Conservation (phyloP, 306 rosid species). For the Trifolium fragiferum region DNA sequence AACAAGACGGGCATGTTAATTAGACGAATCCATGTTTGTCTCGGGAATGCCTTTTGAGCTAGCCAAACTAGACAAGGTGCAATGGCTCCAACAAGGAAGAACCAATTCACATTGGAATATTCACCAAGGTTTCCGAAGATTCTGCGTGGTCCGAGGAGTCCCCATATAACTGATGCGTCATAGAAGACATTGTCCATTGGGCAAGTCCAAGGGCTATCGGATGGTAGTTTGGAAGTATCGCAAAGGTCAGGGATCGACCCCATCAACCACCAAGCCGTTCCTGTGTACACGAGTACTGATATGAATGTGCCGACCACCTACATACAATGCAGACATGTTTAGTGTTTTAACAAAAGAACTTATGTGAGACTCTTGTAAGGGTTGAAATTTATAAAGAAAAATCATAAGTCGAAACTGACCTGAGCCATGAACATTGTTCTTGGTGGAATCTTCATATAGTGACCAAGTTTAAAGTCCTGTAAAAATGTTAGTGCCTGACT, state of each 20-base stretch:
- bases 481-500: conserved; percentile 72
- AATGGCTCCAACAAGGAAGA: conserved; percentile 75
- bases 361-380: neutral
- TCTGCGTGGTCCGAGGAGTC: conserved; percentile 85
- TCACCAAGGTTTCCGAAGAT: conserved; percentile 84
- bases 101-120: conserved; percentile 65
- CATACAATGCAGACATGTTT: conserved; percentile 36
- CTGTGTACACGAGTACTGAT: conserved; percentile 61
- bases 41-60: conserved; percentile 67
- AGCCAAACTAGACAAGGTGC: conserved; percentile 76
- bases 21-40: conserved; percentile 57
- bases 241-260: conserved; percentile 66
- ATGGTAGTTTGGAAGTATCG: conserved; percentile 49
- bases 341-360: conserved; percentile 19
- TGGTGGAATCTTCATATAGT: conserved; percentile 97
- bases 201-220: conserved; percentile 82
- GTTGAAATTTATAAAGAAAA: conserved; percentile 2
- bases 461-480: conserved; percentile 85
- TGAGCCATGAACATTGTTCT: conserved; percentile 92
- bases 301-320: conserved; percentile 74
- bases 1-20: conserved; percentile 75
- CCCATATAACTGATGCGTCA: conserved; percentile 89
- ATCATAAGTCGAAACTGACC: conserved; percentile 45
- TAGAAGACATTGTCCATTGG: conserved; percentile 80
- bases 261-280: conserved; percentile 91